Base-by-base conservation (phyloP, 169 alveolate genomes). In the Plasmodium adleri region DNA sequence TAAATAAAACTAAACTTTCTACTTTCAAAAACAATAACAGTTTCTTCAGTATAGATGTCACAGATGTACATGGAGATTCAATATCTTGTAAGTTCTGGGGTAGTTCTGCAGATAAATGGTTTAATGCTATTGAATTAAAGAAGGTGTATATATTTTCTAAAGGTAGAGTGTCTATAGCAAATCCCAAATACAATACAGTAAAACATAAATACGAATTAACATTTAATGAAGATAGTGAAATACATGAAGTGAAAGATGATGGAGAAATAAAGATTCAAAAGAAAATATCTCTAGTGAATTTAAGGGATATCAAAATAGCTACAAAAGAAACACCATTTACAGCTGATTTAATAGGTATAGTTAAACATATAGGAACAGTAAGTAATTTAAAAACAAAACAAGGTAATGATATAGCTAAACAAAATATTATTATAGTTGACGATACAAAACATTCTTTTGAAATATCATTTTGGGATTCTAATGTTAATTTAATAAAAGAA, bases 31-130 rank as follows among this genome's bases (percentile, higher is more conserved):
- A 92, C 24, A 92, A 93, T 71, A 91, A 88, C 92, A 72, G 87
- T 62, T 70, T 93, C 32, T 32, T 93, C 67, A 85, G 90, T 54
- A 80, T 91, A 47, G 96, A 93, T 58, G 70, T 93, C 43, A 93
- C 92, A 47, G 96, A 93, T 64, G 93, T 88, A 20, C 93, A 93
- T 80, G 96, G 96, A 5, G 96, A 93, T 64, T 91, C 91, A 26
- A 93, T 93, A 56, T 71, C 95, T 32, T 88, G 89, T 43, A 93
- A 93, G 63, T 93, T 93, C 52, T 93, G 96, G 96, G 96, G 96
- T 15, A 85, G 90, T 26, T 60, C 96, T n/a, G 96, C 96, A 12
- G 91, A 73, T 72, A 93, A 93, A 26, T 91, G 94, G 95, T 80
- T 88, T 64, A 93, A 91, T 45, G 64, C 52, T 62, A 63, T 93